Conservation (phyloP, 164 flowering plant genomes). For the Macadamia tetraphylla region DNA sequence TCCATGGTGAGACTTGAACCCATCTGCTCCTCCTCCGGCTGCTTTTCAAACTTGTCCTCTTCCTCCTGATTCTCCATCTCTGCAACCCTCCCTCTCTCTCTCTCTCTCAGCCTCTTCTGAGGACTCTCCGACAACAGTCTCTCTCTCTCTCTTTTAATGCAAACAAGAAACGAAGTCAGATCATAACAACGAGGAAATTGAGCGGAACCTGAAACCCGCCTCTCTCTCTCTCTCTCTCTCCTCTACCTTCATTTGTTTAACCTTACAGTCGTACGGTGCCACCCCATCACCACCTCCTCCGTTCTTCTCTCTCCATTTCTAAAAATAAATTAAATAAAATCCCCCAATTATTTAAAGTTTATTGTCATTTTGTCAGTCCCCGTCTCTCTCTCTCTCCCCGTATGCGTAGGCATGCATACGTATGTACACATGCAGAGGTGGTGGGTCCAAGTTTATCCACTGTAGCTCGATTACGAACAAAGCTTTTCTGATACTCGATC, state of each 20-base stretch:
- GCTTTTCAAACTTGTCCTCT: constrained; percentile 16
- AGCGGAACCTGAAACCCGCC: background rate
- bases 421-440: no score
- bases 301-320: background rate
- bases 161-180: background rate
- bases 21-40: constrained; percentile 29
- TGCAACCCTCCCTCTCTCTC: constrained; percentile 11
- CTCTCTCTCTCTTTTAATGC: constrained; percentile 14
- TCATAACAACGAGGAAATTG: background rate
- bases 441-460: no score
- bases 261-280: no score
- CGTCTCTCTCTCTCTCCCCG: no score
- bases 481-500: no score
- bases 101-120: constrained; percentile 1
- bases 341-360: background rate
- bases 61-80: constrained; percentile 32
- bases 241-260: no score
- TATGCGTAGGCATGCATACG: no score
- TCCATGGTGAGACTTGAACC: constrained; percentile 73
- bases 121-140: constrained; percentile 12
- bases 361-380: background rate
- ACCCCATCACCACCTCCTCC: background rate
- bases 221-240: background rate
- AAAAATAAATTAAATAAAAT: background rate
- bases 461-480: no score